Evolutionary conservation across 352 stramenopile species (phyloP), one percentile per base, ranked within the genome.

Genomic region (Phytophthora chlamydospora): DNA sequence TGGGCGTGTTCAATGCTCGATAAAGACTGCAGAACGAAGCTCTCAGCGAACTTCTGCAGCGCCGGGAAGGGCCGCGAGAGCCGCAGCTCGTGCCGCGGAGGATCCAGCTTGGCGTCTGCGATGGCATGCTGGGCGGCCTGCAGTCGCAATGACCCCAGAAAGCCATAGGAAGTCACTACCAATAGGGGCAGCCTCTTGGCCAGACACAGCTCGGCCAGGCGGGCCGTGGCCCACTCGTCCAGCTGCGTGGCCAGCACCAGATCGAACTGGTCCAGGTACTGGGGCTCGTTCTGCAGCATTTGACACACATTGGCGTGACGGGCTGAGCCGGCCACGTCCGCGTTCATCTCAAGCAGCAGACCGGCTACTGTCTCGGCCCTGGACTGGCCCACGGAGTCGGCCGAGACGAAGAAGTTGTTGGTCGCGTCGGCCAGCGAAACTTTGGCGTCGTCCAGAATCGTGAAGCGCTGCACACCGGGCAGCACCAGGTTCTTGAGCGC

Each of bases 401-500:
- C 57, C 4, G 73, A 72, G 6, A 98, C 83, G 65, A 99, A 99
- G 67, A 99, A 99, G 68, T 98, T 98, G 73, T 93, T 97, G 58
- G 85, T 88, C 36, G 83, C 59, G 59, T 98, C 89, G 13, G 75
- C 71, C 32, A 87, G 68, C 6, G 75, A 73, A 46, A 97, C 91
- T 1, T 40, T 52, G 21, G 73, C 71, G 50, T 96, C 93, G 82
- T 99, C 97, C 7, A 99, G 58, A 14, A 99, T 88, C 24, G 91
- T 96, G 68, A 99, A 98, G 31, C 75, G 76, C 46, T 92, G 78
- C 14, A 97, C 73, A 16, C 92, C 83, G 13, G 92, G 92, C 27
- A 98, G 75, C 48, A 98, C 91, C 19, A 99, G 76, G 81, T 99
- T 99, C 83, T 99, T 99, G 46, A 99, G 81, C 27, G 95, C 97